phyloP scores from a whole-genome alignment of 2,329 filamentous ascomycete genomes.

The Dothideomycetes sp. region DNA sequence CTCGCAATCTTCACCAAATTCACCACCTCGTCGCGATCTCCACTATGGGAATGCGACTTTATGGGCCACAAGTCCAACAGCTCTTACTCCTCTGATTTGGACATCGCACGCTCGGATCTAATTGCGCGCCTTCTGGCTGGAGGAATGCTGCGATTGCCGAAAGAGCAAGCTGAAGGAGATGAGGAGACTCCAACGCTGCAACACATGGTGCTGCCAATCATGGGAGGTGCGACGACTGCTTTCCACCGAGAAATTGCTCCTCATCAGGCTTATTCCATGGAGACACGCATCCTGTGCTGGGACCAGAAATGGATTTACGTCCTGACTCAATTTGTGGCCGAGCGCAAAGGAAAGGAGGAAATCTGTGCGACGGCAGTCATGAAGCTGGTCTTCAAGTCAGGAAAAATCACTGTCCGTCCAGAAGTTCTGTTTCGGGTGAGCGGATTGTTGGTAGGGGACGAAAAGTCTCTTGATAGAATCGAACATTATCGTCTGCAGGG shows the following conservation, averaged over 20 bases:
- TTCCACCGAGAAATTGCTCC: constrained; percentile 34
- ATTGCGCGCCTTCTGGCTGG: constrained; percentile 44
- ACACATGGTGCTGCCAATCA: constrained; percentile 2
- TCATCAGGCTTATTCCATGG: constrained; percentile 34
- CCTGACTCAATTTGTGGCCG: constrained; percentile 31
- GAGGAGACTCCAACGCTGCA: neutral
- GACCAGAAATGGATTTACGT: constrained; percentile 38
- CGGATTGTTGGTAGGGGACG: neutral
- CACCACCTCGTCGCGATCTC: constrained; percentile 48
- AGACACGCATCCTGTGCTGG: constrained; percentile 34
- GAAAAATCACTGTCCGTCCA: constrained; percentile 67
- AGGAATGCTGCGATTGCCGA: constrained; percentile 23
- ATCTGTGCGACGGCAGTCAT: constrained; percentile 18
- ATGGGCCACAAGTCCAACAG: constrained; percentile 70
- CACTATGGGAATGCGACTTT: constrained; percentile 69
- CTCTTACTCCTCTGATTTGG: constrained; percentile 75
- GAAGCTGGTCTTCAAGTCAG: constrained; percentile 32
- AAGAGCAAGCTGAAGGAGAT: neutral
- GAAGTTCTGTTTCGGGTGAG: constrained; percentile 52
- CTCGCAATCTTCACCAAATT: constrained; percentile 62
- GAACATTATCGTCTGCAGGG: too few species aligned
- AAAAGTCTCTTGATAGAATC: too few species aligned
- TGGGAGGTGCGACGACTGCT: constrained; percentile 32
- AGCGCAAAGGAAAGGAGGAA: constrained; percentile 14
- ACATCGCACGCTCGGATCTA: constrained; percentile 68